Base-by-base conservation (phyloP, 192 early-diverging fungal genomes). In the Globomyces pollinis-pini region DNA sequence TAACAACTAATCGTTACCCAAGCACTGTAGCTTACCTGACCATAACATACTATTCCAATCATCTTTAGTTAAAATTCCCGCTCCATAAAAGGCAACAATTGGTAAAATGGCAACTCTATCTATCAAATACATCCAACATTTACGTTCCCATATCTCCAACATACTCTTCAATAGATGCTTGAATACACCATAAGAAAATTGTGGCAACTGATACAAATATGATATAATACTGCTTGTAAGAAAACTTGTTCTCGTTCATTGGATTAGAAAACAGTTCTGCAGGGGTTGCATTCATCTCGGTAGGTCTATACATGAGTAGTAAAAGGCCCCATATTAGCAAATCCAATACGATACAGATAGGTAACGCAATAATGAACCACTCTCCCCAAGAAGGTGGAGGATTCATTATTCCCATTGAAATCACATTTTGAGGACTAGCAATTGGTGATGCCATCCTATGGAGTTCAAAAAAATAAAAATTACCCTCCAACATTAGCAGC, bases 401-500 rank as follows among this genome's bases (percentile, higher is more conserved):
- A 23, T 79, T 66, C 91, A 98, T 98, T 54, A 84, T 91, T 54
- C 86, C 81, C 55, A 98, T 90, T 6, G 94, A 91, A 58, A 98
- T 89, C 53, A 92, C 90, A 74, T 98, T 98, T 63, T 98, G 94
- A n/a, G 94, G 94, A 13, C 90, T 92, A 15, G 91, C 85, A 60
- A 98, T 98, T 11, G 94, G 94, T 16, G 90, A 91, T 1, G 94
- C 88, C 94, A 98, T 98, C 26, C n/a, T n/a, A n/a, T n/a, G n/a
- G n/a, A n/a, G n/a, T n/a, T n/a, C n/a, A n/a, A n/a, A n/a, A n/a
- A n/a, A n/a, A n/a, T n/a, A n/a, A n/a, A n/a, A n/a, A n/a, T n/a
- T n/a, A n/a, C n/a, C 94, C 94, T 44, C 94, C 94, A 18, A 98
- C 80, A 44, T 98, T 98, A 13, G 92, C 88, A 1, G 94, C 94